A percentile compares a stretch with the other conserved stretches of the same genome.
phyloP scores from a whole-genome alignment of 768 basidiomycete genomes.

The Russula emetica region DNA sequence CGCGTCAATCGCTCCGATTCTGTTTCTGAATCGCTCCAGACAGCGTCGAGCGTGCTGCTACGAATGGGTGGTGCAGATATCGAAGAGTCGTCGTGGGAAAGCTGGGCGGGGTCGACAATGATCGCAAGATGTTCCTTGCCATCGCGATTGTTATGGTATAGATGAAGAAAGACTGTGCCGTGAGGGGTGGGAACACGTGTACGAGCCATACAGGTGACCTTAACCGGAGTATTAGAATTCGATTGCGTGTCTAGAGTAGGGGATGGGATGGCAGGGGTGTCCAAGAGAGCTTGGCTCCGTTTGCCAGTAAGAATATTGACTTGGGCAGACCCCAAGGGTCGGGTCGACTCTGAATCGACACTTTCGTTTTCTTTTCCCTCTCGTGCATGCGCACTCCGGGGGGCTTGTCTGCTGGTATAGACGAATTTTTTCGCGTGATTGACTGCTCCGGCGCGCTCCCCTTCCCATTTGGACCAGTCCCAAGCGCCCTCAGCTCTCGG shows the following conservation, averaged over 20 bases:
- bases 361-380: conserved; percentile 51
- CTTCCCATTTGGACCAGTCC: conserved; percentile 56
- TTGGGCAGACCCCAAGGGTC: conserved; percentile 36
- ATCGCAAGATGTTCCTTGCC: conserved; percentile 94
- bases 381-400: conserved; percentile 56
- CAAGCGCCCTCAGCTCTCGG: conserved; percentile 49
- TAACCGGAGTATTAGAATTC: conserved; percentile 37
- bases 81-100: conserved; percentile 43
- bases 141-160: conserved; percentile 93
- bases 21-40: conserved; percentile 83
- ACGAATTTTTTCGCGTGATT: conserved; percentile 46
- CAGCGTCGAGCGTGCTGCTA: conserved; percentile 72
- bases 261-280: conserved; percentile 24
- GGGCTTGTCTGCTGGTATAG: conserved; percentile 74
- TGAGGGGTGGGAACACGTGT: conserved; percentile 97
- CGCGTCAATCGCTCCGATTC: conserved; percentile 90
- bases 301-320: conserved; percentile 37
- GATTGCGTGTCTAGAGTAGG: conserved; percentile 13
- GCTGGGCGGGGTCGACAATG: conserved; percentile 88
- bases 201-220: conserved; percentile 92
- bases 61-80: conserved; percentile 55
- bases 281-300: conserved; percentile 38
- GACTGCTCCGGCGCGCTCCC: conserved; percentile 39
- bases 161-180: conserved; percentile 86
- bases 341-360: conserved; percentile 36